Conservation (phyloP, 1,139 yeast genomes). For the Pichia sp. region DNA sequence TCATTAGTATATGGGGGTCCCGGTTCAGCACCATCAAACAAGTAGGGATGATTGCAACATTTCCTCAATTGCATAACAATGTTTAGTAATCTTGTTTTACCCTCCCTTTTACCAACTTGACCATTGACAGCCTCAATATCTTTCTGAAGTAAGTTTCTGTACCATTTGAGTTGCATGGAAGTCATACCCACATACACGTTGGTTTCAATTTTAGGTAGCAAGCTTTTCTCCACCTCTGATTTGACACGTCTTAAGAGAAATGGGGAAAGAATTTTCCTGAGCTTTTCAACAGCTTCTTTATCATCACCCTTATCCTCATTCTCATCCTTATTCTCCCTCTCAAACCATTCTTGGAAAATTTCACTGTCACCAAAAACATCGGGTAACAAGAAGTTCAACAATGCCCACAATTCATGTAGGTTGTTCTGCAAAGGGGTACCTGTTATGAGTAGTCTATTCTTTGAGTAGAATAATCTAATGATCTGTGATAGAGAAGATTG, state of each 20-base stretch:
- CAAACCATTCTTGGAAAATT: slow-evolving; percentile 87
- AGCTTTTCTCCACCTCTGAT: slow-evolving; percentile 85
- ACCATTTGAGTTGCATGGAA: slow-evolving; percentile 91
- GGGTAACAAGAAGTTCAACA: slow-evolving; percentile 81
- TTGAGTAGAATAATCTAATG: slow-evolving; percentile 76
- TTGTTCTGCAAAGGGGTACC: slow-evolving; percentile 97
- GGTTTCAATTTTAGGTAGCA: slow-evolving; percentile 83
- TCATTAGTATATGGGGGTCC: slow-evolving; percentile 98
- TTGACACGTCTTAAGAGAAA: slow-evolving; percentile 85
- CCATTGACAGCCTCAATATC: slow-evolving; percentile 97
- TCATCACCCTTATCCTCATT: slow-evolving; percentile 46
- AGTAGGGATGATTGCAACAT: slow-evolving; percentile 95
- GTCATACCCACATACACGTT: slow-evolving; percentile 93
- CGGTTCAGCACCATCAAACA: slow-evolving; percentile 98
- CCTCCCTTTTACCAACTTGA: slow-evolving; percentile 80
- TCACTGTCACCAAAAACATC: slow-evolving; percentile 92
- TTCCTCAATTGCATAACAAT: slow-evolving; percentile 96
- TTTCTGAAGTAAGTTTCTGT: slow-evolving; percentile 77
- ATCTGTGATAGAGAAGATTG: slow-evolving; percentile 87
- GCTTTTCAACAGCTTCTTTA: slow-evolving; percentile 62
- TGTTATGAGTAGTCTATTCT: slow-evolving; percentile 78
- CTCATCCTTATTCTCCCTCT: slow-evolving; percentile 28
- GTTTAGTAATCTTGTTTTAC: slow-evolving; percentile 81
- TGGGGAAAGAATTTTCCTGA: slow-evolving; percentile 81
- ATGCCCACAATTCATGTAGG: slow-evolving; percentile 92